Evolutionary conservation across 176 grass and related monocot genomes (phyloP).

Genomic region (Pharus latifolius): DNA sequence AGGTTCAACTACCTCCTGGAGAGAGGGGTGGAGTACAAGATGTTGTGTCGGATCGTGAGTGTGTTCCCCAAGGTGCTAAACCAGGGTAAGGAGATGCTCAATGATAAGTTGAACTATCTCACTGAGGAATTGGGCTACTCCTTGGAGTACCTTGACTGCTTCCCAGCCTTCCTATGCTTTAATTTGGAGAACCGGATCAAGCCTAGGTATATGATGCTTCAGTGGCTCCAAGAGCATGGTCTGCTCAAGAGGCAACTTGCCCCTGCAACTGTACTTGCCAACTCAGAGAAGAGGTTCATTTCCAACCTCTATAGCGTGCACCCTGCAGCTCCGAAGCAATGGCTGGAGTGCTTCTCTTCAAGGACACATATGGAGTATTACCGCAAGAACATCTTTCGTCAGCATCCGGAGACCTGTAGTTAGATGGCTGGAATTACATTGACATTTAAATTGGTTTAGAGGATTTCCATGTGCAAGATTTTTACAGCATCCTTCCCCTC

Average conservation of each 20-base stretch:
- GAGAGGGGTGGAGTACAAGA: conserved; percentile 53
- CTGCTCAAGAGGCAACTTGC: conserved; percentile 44
- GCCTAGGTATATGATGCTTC: conserved; percentile 73
- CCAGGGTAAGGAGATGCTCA: conserved; percentile 48
- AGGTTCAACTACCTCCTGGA: conserved; percentile 59
- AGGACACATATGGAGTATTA: conserved; percentile 36
- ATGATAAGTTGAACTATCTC: conserved; percentile 67
- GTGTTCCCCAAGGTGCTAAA: conserved; percentile 62
- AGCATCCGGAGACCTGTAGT: conserved; percentile 17
- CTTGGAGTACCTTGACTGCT: conserved; percentile 62
- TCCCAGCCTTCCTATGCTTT: conserved; percentile 72
- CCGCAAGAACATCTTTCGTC: conserved; percentile 36
- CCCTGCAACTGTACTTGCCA: conserved; percentile 59
- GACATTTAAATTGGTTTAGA: conserved; percentile 19
- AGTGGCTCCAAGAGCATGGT: conserved; percentile 61
- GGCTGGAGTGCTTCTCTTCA: conserved; percentile 83
- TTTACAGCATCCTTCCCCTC: neutral
- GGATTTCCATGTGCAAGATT: conserved; percentile 6
- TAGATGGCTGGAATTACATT: conserved; percentile 18
- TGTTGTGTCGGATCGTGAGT: conserved; percentile 59
- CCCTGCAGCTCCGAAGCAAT: conserved; percentile 81
- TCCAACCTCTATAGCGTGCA: conserved; percentile 48
- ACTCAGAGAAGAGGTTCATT: conserved; percentile 85
- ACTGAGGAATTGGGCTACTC: conserved; percentile 54
- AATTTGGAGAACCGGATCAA: conserved; percentile 80